Conservation (phyloP, 2,329 filamentous ascomycete species). For the Microdochium paspali region DNA sequence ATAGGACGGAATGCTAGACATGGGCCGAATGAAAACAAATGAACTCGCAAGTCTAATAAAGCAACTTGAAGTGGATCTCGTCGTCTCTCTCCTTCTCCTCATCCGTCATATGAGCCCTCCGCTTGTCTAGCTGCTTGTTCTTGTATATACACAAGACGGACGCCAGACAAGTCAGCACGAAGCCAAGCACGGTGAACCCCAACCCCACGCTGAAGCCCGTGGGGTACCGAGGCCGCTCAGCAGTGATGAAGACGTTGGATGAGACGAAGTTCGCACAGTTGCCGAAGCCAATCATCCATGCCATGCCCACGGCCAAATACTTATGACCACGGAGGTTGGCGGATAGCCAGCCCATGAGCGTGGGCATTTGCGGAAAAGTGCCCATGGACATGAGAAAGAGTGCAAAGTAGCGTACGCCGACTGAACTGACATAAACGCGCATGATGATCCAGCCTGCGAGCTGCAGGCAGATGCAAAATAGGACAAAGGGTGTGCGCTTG, state of each 20-base stretch:
- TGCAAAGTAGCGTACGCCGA: slow-evolving; percentile 15
- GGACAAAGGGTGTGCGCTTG: slow-evolving; percentile 13
- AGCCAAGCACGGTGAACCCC: slow-evolving; percentile 14
- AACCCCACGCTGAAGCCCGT: slow-evolving; percentile 26
- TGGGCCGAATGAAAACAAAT: neutral
- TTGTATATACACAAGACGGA: slow-evolving; percentile 5
- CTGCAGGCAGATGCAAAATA: slow-evolving; percentile 12
- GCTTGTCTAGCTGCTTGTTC: slow-evolving; percentile 10
- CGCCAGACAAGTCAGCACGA: slow-evolving; percentile 7
- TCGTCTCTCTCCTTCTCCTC: slow-evolving; percentile 11
- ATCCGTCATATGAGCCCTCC: slow-evolving; percentile 10
- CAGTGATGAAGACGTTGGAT: slow-evolving; percentile 28
- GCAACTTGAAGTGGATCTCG: slow-evolving; percentile 14
- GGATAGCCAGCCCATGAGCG: slow-evolving; percentile 23
- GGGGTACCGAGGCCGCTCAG: slow-evolving; percentile 24
- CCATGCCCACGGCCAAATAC: slow-evolving; percentile 28
- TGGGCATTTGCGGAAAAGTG: slow-evolving; percentile 18
- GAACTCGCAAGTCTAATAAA: slow-evolving; percentile 7
- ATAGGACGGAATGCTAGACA: too few species aligned
- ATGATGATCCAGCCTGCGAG: slow-evolving; percentile 18
- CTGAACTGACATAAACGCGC: slow-evolving; percentile 10
- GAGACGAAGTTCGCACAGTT: slow-evolving; percentile 33
- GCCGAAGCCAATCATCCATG: slow-evolving; percentile 29
- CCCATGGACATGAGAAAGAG: slow-evolving; percentile 18
- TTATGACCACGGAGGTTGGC: slow-evolving; percentile 29